These are phyloP conservation scores for Paracoccidioides brasiliensis DNA, from an alignment of 2,329 filamentous ascomycete species.

Conservation along the genomic window DNA sequence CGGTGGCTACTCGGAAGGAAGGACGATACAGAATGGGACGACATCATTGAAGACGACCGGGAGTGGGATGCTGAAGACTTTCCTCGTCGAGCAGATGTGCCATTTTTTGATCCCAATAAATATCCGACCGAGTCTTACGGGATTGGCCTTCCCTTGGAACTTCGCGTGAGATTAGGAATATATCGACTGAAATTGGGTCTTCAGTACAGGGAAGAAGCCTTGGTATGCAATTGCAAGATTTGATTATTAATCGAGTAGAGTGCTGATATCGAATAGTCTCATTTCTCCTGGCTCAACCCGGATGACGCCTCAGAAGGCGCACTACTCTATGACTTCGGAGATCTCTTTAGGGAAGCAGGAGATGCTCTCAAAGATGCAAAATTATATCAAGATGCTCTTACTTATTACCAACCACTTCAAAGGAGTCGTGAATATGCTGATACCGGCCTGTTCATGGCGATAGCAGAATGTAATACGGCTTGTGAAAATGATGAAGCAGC, in stretches of 20 bases:
- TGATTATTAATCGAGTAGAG: neutral
- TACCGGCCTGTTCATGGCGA: conserved; percentile 37
- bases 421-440: conserved; percentile 36
- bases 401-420: conserved; percentile 44
- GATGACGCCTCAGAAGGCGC: conserved; percentile 39
- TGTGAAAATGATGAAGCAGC: conserved; percentile 53
- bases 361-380: conserved; percentile 43
- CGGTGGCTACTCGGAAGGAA: conserved; percentile 72
- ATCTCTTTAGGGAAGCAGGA: conserved; percentile 64
- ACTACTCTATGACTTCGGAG: conserved; percentile 53
- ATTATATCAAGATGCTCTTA: conserved; percentile 42
- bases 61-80: conserved; percentile 73
- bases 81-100: conserved; percentile 49
- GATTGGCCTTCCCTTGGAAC: conserved; percentile 59
- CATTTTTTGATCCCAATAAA: conserved; percentile 45
- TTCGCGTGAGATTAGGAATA: conserved; percentile 71
- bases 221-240: conserved; percentile 36
- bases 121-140: conserved; percentile 54
- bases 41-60: conserved; percentile 57
- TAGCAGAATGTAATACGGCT: conserved; percentile 51
- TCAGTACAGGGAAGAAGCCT: conserved; percentile 52
- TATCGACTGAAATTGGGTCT: conserved; percentile 63
- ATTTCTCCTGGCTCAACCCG: conserved; percentile 59
- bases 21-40: conserved; percentile 66
- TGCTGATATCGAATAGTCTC: conserved; percentile 34